These are phyloP conservation scores for Fusarium sp. DNA, from an alignment of 2,329 filamentous ascomycete genomes.

Conservation along the genomic window DNA sequence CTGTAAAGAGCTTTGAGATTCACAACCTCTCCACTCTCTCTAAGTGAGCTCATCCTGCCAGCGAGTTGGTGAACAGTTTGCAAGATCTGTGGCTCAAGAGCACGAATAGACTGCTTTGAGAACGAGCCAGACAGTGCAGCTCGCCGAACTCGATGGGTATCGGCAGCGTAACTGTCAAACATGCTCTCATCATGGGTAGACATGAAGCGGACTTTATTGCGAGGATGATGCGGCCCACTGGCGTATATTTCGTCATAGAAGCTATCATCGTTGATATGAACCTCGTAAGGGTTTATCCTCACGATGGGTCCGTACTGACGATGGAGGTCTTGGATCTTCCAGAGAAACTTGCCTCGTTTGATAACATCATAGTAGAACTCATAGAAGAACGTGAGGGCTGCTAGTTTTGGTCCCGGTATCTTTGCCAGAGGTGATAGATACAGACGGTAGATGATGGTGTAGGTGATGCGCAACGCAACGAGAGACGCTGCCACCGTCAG, in stretches of 20 bases:
- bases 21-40: neutral
- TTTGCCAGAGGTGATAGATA: neutral
- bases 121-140: neutral
- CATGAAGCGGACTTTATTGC: neutral
- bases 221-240: neutral
- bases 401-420: neutral
- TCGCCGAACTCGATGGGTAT: neutral
- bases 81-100: neutral
- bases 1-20: neutral
- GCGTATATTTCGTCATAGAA: conserved; percentile 1
- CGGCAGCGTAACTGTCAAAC: neutral
- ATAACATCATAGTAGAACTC: conserved; percentile 3
- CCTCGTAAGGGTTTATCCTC: neutral
- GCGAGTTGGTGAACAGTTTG: neutral
- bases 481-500: neutral
- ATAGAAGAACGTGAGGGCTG: neutral
- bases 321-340: neutral
- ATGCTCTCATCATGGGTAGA: conserved; percentile 1
- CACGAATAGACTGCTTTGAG: neutral
- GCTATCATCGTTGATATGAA: neutral
- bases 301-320: neutral
- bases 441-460: neutral
- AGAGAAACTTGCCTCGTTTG: neutral
- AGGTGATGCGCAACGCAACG: neutral
- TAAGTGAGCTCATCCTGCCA: neutral